Evolutionary conservation across 768 basidiomycete species (phyloP).

Genomic region (Hygrocybe coccinea): DNA sequence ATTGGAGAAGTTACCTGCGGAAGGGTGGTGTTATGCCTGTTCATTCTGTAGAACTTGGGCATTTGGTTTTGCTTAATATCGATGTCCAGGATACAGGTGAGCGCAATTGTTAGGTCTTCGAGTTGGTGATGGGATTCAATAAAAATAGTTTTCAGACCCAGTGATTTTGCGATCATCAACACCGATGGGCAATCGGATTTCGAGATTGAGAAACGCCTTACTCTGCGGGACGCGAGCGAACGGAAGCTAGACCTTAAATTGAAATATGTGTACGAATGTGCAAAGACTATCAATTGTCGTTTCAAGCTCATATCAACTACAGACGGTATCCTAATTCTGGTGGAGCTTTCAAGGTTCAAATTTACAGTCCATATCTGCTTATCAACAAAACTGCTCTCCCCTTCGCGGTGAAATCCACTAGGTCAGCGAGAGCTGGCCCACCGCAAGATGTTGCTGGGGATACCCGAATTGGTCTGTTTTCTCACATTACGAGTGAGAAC

Average conservation of each 20-base stretch:
- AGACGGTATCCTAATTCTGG: conserved; percentile 85
- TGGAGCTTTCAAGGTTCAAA: conserved; percentile 93
- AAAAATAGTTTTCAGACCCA: conserved; percentile 74
- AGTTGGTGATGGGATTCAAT: neutral
- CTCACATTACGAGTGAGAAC: conserved; percentile 12
- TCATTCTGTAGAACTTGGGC: conserved; percentile 88
- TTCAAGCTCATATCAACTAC: neutral
- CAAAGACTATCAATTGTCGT: neutral
- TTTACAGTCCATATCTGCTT: conserved; percentile 85
- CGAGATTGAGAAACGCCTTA: conserved; percentile 68
- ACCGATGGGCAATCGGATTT: conserved; percentile 89
- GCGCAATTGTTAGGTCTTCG: conserved; percentile 10
- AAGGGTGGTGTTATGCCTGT: conserved; percentile 95
- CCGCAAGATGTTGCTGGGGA: conserved; percentile 85
- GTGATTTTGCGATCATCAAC: conserved; percentile 97
- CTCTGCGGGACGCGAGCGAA: conserved; percentile 65
- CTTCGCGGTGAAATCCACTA: conserved; percentile 64
- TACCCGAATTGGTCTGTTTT: conserved; percentile 49
- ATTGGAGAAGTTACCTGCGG: conserved; percentile 90
- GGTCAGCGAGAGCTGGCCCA: conserved; percentile 56
- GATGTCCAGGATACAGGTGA: conserved; percentile 85
- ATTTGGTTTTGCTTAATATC: conserved; percentile 87
- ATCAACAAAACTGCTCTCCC: conserved; percentile 90
- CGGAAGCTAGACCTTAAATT: conserved; percentile 76
- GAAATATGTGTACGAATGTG: conserved; percentile 70